phyloP scores from a whole-genome alignment of 2,329 filamentous ascomycete genomes.

The Talaromyces sp. region DNA sequence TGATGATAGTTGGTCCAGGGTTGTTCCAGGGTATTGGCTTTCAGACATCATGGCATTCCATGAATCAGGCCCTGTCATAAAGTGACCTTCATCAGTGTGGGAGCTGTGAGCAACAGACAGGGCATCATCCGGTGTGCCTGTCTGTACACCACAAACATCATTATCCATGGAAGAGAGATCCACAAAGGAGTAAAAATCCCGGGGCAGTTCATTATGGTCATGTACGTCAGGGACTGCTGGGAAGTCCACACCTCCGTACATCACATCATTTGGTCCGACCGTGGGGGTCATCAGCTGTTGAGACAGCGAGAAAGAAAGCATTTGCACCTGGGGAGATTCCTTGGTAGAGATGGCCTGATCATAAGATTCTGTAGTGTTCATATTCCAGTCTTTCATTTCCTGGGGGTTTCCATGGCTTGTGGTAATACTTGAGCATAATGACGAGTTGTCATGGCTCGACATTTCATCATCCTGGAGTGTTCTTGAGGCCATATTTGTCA shows the following conservation, averaged over 20 bases:
- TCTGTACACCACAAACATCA: constrained; percentile 39
- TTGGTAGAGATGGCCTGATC: constrained; percentile 43
- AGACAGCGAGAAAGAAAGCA: constrained; percentile 46
- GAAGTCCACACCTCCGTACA: constrained; percentile 45
- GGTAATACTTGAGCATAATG: constrained; percentile 44
- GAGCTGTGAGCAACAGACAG: constrained; percentile 42
- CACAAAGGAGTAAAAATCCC: constrained; percentile 45
- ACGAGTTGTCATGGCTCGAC: constrained; percentile 45
- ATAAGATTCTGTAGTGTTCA: constrained; percentile 43
- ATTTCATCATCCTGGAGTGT: constrained; percentile 48
- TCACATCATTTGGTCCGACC: constrained; percentile 42
- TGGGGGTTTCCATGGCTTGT: constrained; percentile 37
- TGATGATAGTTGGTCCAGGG: constrained; percentile 39
- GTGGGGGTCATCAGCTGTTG: constrained; percentile 44
- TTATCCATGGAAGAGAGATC: constrained; percentile 46
- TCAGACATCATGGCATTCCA: constrained; percentile 43
- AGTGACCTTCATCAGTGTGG: constrained; percentile 41
- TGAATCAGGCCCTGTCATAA: constrained; percentile 32
- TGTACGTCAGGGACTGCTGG: constrained; percentile 40
- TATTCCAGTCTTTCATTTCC: constrained; percentile 43
- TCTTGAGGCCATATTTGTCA: constrained; percentile 43
- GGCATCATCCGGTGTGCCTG: constrained; percentile 41
- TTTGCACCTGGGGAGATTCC: constrained; percentile 45
- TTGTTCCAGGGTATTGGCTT: constrained; percentile 36
- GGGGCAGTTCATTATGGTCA: constrained; percentile 42